Evolutionary conservation across 2,329 filamentous ascomycete species (phyloP).

Genomic region (Zymoseptoria crescenta): DNA sequence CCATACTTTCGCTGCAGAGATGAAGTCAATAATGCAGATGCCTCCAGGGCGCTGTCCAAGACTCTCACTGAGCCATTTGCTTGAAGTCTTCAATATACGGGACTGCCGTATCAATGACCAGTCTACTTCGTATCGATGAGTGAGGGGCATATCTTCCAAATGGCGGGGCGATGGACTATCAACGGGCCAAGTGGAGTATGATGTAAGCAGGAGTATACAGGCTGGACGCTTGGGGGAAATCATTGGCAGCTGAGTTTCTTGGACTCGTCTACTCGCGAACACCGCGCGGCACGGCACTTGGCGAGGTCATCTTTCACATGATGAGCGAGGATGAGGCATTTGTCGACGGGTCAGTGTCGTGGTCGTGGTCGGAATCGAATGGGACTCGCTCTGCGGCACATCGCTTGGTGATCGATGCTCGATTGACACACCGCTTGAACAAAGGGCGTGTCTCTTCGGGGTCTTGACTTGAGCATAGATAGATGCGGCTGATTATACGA

Average conservation of each 20-base stretch:
- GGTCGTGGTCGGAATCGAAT: neutral
- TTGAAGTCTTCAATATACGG: neutral
- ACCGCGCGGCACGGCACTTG: neutral
- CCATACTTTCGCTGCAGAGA: neutral
- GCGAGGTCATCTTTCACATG: neutral
- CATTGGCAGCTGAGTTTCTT: neutral
- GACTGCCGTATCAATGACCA: neutral
- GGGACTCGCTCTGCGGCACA: no score
- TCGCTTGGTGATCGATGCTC: no score
- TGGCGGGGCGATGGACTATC: neutral
- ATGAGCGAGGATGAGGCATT: neutral
- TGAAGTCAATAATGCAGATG: neutral
- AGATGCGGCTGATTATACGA: no score
- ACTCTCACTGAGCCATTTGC: no score
- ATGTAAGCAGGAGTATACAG: neutral
- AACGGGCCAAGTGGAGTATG: neutral
- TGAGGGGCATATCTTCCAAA: neutral
- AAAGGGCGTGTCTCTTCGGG: no score
- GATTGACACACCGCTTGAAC: no score
- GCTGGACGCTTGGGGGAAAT: neutral
- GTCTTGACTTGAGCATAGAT: no score
- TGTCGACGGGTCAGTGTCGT: neutral
- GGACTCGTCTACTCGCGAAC: neutral
- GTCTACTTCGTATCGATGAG: neutral
- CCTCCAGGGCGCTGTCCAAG: no score